Base-by-base conservation (phyloP, 129 eudicot genomes). In the Centaurea solstitialis region DNA sequence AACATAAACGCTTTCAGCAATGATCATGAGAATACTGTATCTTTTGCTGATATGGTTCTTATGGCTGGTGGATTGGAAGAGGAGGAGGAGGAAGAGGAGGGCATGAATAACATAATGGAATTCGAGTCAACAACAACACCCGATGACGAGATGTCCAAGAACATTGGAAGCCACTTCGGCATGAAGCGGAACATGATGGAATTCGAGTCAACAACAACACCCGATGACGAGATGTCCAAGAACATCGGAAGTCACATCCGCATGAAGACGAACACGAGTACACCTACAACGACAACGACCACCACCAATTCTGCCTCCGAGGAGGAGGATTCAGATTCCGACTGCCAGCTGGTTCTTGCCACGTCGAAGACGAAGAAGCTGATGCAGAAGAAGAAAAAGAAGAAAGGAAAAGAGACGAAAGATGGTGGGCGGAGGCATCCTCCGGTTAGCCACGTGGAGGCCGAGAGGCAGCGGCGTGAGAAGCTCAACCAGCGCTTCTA, bases 391-490 rank as follows among this genome's bases (percentile, higher is more conserved):
- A 87, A 87, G 80, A 87, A 93, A 2, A 26, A 26, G 30, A 26
- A 0, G 2, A 26, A 26, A 77, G 96, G 91, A 4, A 76, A 90
- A 38, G 87, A 85, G 85, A 87, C 92, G 0, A 26, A 1, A 26
- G 30, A 2, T 2, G 57, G 64, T 35, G 76, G 68, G 8, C 62
- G 81, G n/a, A n/a, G n/a, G 21, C 77, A 41, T 53, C 57, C 78
- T 6, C 91, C 89, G 0, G 38, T 79, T 64, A 85, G 85, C 86
- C 93, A 89, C 77, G 93, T 91, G 75, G 93, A 91, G 83, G 93
- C 93, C 43, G 96, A 91, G 88, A 70, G 96, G 69, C 93, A 80
- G 86, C 41, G 96, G 65, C 72, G 96, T 75, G 91, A 88, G 86
- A 91, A 85, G 91, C 90, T 88, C 57, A 91, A 91, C 85, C 86